Evolutionary conservation across 1,284 basidiomycete genomes (phyloP).

Genomic region (Tilletia setariae): DNA sequence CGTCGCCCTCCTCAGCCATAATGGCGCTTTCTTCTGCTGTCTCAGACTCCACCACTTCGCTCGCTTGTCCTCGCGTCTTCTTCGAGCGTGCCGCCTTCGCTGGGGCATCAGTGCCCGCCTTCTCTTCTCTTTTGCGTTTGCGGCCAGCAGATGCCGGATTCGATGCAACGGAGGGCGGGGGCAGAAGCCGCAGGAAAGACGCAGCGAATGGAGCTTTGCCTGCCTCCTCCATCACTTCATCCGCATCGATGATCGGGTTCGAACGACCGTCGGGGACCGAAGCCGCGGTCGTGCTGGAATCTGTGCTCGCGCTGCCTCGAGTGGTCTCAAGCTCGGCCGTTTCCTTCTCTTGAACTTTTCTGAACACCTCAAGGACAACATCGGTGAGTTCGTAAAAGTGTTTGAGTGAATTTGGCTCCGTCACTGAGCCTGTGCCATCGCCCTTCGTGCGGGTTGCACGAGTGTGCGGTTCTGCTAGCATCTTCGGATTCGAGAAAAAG

Average conservation of each 20-base stretch:
- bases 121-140: conserved; percentile 32
- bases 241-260: too few species aligned
- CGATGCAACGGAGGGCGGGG: conserved; percentile 35
- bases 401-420: conserved; percentile 3
- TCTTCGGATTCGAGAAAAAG: conserved; percentile 42
- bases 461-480: conserved; percentile 22
- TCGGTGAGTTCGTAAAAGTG: neutral
- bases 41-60: too few species aligned
- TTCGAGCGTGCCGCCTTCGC: conserved; percentile 18
- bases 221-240: neutral
- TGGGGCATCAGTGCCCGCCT: conserved; percentile 64
- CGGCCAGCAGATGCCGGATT: neutral
- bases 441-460: neutral
- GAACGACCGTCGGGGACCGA: neutral
- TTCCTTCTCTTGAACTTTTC: conserved; percentile 63
- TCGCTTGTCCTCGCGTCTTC: neutral
- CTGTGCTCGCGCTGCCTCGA: too few species aligned
- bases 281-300: conserved; percentile 64
- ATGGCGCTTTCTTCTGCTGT: too few species aligned
- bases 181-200: neutral
- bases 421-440: neutral
- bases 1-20: conserved; percentile 16
- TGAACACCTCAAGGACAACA: neutral
- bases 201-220: neutral
- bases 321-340: conserved; percentile 22